Base-by-base conservation (phyloP, 1,139 yeast genomes). In the Zygotorulaspora mrakii region DNA sequence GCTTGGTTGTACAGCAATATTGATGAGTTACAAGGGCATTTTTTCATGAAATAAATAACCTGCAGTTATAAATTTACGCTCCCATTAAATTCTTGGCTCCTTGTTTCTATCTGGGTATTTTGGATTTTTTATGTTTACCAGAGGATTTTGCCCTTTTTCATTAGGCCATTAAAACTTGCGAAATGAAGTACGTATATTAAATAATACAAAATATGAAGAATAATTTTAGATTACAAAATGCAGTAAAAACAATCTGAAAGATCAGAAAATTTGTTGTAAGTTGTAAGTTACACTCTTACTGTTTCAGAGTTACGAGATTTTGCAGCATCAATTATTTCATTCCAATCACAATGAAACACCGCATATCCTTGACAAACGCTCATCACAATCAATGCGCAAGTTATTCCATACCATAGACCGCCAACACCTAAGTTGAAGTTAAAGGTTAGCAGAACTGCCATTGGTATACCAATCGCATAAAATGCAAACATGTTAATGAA, bases 331-430 rank as follows among this genome's bases (percentile, higher is more conserved):
- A 65, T 50, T 14, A 66, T 57, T 25, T 59, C 57, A 12, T 52
- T 53, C 69, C 69, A 65, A 42, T 66, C 57, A 30, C 65, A 63
- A 28, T 54, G 52, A 48, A 66, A 66, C 4, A 66, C 69, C 3
- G 65, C 59, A 43, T 62, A 66, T 3, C 68, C 60, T 57, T 89
- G 95, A 18, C 74, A 68, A 2, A 73, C 37, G 5, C 85, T 83
- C 56, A 89, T 87, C 33, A 77, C 57, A 20, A 77, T 57, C 66
- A 89, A 71, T 0, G 95, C 96, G 37, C 78, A 60, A 0, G 87
- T 83, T 33, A 87, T 76, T 8, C 96, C 96, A 9, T 76, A 49
- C 97, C 97, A 89, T 41, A 89, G 68, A 0, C 97, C 97, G 80
- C 59, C 79, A 70, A 45, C 80, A 10, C 71, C 68, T 34, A 82